These are phyloP conservation scores for Auxenochlorella protothecoides DNA, from an alignment of 139 green algal species.

Conservation along the genomic window DNA sequence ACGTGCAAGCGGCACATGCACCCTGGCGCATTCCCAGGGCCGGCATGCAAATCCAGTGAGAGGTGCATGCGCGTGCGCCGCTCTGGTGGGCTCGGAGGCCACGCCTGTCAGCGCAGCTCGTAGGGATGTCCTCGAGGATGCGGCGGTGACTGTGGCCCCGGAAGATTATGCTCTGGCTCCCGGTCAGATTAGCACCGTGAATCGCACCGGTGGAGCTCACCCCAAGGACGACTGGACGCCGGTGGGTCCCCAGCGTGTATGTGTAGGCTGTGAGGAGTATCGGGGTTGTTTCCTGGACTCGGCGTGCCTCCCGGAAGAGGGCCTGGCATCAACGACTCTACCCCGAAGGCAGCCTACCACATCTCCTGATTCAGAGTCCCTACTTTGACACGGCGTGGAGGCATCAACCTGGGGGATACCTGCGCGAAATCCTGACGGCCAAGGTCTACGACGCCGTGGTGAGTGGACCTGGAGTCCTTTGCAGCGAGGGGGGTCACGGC, in stretches of 20 bases:
- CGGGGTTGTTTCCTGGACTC: background rate
- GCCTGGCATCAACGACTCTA: background rate
- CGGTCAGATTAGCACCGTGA: background rate
- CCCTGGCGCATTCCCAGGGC: too few relatives aligned
- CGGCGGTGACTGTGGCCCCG: background rate
- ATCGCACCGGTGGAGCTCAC: background rate
- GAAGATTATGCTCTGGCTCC: background rate
- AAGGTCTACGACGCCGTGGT: conserved; percentile 94
- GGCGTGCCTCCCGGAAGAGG: background rate
- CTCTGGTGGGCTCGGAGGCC: background rate
- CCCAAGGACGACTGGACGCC: background rate
- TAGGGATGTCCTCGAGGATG: background rate
- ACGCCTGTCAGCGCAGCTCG: background rate
- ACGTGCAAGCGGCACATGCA: too few relatives aligned
- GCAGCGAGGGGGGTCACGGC: too few relatives aligned
- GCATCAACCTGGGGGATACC: conserved; percentile 62
- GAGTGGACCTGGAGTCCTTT: background rate
- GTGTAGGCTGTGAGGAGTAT: background rate
- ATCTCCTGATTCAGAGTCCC: background rate
- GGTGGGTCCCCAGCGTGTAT: background rate
- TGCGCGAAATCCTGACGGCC: conserved; percentile 79
- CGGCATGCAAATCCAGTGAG: background rate
- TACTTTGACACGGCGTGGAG: conserved; percentile 33
- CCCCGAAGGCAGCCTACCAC: background rate
- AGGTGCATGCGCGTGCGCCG: background rate